phyloP scores from a whole-genome alignment of 306 rosid species.

The Lithocarpus polystachyus region DNA sequence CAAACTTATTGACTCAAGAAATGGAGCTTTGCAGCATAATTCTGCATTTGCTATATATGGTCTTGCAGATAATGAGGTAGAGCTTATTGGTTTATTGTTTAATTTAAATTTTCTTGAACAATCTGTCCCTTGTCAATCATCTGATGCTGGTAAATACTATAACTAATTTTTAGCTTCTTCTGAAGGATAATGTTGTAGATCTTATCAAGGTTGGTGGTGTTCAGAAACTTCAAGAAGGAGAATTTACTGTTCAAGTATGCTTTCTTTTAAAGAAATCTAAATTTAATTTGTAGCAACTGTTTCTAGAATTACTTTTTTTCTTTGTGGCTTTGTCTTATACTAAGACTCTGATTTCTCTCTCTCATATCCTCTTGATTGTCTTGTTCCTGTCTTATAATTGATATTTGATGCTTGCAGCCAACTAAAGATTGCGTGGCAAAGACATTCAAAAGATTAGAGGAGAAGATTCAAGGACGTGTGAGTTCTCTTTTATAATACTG shows the following conservation, averaged over 20 bases:
- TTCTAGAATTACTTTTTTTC: not conserved
- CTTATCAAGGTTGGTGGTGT: conserved; percentile 96
- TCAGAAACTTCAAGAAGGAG: conserved; percentile 96
- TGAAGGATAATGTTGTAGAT: conserved; percentile 91
- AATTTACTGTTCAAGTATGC: conserved; percentile 91
- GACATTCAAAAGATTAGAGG: conserved; percentile 98
- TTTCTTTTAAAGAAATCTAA: not conserved
- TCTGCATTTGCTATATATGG: conserved; percentile 99
- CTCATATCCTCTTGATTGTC: not conserved
- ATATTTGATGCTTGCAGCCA: conserved; percentile 51
- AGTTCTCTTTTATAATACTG: conserved; percentile 32
- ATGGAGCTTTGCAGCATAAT: conserved; percentile 50
- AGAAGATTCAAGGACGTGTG: conserved; percentile 91
- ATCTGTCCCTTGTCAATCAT: not conserved
- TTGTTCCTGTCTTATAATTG: not conserved
- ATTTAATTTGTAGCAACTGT: not conserved
- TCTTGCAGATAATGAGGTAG: conserved; percentile 98
- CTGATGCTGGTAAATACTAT: not conserved
- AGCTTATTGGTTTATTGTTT: conserved; percentile 45
- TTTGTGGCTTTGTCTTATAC: not conserved
- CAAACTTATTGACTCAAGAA: conserved; percentile 49
- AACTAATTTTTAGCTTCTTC: conserved; percentile 25
- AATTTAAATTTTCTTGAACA: not conserved
- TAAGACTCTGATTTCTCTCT: not conserved
- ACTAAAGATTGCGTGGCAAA: conserved; percentile 98